These are phyloP conservation scores for Alloascoidea hylecoeti DNA, from an alignment of 805 yeast genomes.

Conservation along the genomic window DNA sequence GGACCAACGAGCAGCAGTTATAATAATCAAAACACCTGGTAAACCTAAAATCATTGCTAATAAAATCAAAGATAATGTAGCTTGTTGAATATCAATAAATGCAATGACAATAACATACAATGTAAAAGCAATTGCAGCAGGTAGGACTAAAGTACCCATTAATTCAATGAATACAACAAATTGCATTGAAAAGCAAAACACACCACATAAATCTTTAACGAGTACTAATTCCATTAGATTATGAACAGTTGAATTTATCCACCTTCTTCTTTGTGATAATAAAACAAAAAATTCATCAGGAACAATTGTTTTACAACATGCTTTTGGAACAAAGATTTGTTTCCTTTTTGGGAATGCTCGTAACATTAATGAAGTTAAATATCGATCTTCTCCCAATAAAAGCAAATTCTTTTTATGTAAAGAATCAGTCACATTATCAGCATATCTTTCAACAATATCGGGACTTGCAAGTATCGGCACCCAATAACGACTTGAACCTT, in stretches of 20 bases:
- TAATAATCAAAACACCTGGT: slow-evolving; percentile 69
- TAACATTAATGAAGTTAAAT: slow-evolving; percentile 73
- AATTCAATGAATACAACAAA: slow-evolving; percentile 76
- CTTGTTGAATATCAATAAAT: slow-evolving; percentile 36
- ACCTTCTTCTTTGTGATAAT: slow-evolving; percentile 87
- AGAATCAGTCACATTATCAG: slow-evolving; percentile 74
- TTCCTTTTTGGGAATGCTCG: slow-evolving; percentile 81
- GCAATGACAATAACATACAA: slow-evolving; percentile 65
- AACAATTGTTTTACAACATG: slow-evolving; percentile 83
- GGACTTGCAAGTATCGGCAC: slow-evolving; percentile 91
- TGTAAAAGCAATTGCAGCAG: slow-evolving; percentile 78
- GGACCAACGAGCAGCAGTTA: slow-evolving; percentile 63
- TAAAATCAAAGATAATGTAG: slow-evolving; percentile 46
- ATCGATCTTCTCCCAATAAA: slow-evolving; percentile 85
- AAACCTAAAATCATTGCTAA: slow-evolving; percentile 72
- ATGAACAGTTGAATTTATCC: slow-evolving; percentile 95
- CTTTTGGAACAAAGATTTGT: slow-evolving; percentile 80
- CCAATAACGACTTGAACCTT: slow-evolving; percentile 69
- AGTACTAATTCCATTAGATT: slow-evolving; percentile 79
- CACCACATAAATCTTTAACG: slow-evolving; percentile 85
- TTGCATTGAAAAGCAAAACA: slow-evolving; percentile 92
- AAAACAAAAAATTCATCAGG: slow-evolving; percentile 70
- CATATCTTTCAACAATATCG: slow-evolving; percentile 82
- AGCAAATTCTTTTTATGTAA: slow-evolving; percentile 79
- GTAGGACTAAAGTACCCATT: slow-evolving; percentile 78